phyloP scores from a whole-genome alignment of 2,329 filamentous ascomycete species.

The Zasmidium citrigriseum region DNA sequence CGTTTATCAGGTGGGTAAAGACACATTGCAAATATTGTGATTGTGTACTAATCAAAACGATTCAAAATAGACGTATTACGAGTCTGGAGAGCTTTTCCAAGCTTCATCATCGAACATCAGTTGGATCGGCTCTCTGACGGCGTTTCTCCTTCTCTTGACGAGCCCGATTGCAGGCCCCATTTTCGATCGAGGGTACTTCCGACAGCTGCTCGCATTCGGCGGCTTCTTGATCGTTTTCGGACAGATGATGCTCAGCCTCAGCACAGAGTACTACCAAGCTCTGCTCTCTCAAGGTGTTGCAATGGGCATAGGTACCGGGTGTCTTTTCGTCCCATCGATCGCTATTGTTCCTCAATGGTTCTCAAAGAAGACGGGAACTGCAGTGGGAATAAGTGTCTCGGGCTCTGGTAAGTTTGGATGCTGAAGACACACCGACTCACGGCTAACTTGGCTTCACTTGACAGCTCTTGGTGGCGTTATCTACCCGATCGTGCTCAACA shows the following conservation, averaged over 20 bases:
- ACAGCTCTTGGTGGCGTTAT: background rate
- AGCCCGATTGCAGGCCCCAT: slow-evolving; percentile 6
- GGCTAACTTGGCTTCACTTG: too few species aligned
- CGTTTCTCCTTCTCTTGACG: slow-evolving; percentile 45
- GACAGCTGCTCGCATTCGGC: slow-evolving; percentile 1
- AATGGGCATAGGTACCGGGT: slow-evolving; percentile 8
- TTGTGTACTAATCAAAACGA: too few species aligned
- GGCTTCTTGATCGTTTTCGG: slow-evolving; percentile 13
- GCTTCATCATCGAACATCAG: background rate
- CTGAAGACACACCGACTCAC: background rate
- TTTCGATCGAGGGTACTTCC: slow-evolving; percentile 10
- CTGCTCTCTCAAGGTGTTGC: slow-evolving; percentile 12
- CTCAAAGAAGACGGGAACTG: slow-evolving; percentile 54
- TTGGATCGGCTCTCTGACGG: slow-evolving; percentile 33
- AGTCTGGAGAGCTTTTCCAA: background rate
- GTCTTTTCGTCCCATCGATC: slow-evolving; percentile 11
- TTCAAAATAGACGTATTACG: slow-evolving; percentile 14
- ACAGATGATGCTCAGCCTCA: slow-evolving; percentile 9
- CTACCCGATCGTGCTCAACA: background rate
- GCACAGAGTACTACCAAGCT: slow-evolving; percentile 6
- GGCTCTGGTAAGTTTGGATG: background rate
- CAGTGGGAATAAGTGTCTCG: slow-evolving; percentile 54
- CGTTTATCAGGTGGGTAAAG: too few species aligned
- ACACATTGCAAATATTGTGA: too few species aligned
- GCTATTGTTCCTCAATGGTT: slow-evolving; percentile 53